Evolutionary conservation across 495 filamentous ascomycete species (phyloP), one percentile per base, ranked within the genome.

Genomic region (Penicillium mononematosum): DNA sequence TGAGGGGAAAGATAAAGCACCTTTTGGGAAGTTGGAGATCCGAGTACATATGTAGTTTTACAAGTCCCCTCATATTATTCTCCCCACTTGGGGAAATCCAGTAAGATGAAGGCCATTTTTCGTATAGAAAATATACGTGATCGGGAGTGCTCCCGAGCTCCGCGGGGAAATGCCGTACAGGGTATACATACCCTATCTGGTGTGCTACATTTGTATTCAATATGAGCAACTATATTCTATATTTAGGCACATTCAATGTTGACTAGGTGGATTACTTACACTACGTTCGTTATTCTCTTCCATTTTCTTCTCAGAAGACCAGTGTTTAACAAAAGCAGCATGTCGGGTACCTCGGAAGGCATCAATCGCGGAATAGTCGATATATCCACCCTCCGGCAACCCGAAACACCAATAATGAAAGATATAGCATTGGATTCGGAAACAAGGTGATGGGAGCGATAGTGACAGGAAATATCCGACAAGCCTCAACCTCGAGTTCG

Each of bases 1-100:
- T 63, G 62, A 62, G 66, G 66, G 62, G 58, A 60, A 42, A 29
- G 34, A n/a, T 14, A 27, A 20, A 52, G 50, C 50, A 27, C 43
- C 10, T 3, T 34, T 34, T 34, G 27, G 16, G 25, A 29, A 53
- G 50, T 53, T 53, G 50, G 50, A 53, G 50, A 53, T 53, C 50
- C 39, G 50, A n/a, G 17, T 34, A 20, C 20, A 20, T 20, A 20
- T 20, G 20, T 20, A 41, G 49, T 20, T 34, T 31, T 51, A 24
- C 32, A 38, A n/a, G 31, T 38, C 50, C 50, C 50, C 50, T 52
- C 50, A 52, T 41, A 29, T 12, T 11, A 9, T 38, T 27, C 34
- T 16, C 50, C 50, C 25, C 50, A 44, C 39, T 41, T 32, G 16
- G 16, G 39, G 39, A 52, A 29, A 39, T 4, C 5, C 11, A 51